These are phyloP conservation scores for Angomonas deanei DNA, from an alignment of 208 protist genomes.

Conservation along the genomic window DNA sequence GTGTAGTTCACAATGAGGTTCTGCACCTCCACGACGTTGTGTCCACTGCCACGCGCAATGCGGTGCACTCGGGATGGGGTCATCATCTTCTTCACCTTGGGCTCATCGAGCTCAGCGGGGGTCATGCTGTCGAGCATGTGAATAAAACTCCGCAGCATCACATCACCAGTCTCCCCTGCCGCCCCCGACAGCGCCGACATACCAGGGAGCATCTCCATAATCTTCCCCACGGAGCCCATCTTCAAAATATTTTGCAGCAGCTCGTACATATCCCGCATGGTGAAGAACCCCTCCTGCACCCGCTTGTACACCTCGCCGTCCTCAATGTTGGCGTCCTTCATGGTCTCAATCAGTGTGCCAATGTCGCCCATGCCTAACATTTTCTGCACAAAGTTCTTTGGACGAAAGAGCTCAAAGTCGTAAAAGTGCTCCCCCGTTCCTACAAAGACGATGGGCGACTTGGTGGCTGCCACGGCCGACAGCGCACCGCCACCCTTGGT, in stretches of 20 bases:
- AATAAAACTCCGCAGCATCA: conserved; percentile 89
- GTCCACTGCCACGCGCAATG: conserved; percentile 81
- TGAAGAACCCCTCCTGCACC: conserved; percentile 92
- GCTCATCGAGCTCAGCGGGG: conserved; percentile 84
- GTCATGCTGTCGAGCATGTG: conserved; percentile 97
- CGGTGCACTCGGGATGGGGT: conserved; percentile 78
- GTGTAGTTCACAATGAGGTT: conserved; percentile 76
- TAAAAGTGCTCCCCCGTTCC: conserved; percentile 98
- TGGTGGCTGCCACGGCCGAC: conserved; percentile 95
- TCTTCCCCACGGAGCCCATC: conserved; percentile 92
- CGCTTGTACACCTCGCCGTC: conserved; percentile 87
- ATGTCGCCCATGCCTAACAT: conserved; percentile 97
- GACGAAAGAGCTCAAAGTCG: conserved; percentile 93
- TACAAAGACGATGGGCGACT: conserved; percentile 98
- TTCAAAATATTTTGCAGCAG: conserved; percentile 94
- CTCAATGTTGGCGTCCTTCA: conserved; percentile 89
- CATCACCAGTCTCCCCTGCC: conserved; percentile 58
- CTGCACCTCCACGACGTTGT: conserved; percentile 68
- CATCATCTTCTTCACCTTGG: conserved; percentile 90
- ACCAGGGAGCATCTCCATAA: conserved; percentile 92
- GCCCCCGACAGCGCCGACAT: conserved; percentile 66
- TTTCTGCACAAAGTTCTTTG: conserved; percentile 84
- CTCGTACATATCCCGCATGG: conserved; percentile 96
- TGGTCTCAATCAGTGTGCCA: conserved; percentile 83
- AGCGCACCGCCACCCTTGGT: conserved; percentile 98